Conservation (phyloP, 129 eudicot genomes). For the Erigeron canadensis region DNA sequence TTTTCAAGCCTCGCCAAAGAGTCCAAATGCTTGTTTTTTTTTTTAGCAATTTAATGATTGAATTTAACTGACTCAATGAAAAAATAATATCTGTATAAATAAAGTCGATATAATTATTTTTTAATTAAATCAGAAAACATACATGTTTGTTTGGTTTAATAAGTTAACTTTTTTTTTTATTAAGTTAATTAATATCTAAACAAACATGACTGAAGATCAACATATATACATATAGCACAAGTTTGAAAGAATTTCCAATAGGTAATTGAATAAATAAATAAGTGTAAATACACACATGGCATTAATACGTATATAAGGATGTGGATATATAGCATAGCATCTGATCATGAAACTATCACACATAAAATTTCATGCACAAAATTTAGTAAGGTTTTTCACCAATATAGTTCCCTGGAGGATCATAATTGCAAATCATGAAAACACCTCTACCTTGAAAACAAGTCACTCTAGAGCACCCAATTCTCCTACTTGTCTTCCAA, state of each 20-base stretch:
- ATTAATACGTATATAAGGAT: not conserved
- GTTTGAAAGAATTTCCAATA: not conserved
- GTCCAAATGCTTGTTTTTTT: too few relatives aligned
- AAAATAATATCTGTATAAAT: too few relatives aligned
- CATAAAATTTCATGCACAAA: not conserved
- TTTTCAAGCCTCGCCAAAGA: too few relatives aligned
- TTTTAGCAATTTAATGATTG: too few relatives aligned
- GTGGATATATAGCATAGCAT: not conserved
- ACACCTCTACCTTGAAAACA: constrained; percentile 58
- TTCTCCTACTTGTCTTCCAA: constrained; percentile 38
- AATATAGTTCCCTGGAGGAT: constrained; percentile 77
- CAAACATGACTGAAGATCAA: too few relatives aligned
- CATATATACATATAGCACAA: not conserved
- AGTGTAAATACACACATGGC: not conserved
- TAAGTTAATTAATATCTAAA: too few relatives aligned
- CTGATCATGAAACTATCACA: not conserved
- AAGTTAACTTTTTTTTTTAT: too few relatives aligned
- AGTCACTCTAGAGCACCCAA: constrained; percentile 70
- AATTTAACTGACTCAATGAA: too few relatives aligned
- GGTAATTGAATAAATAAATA: not conserved
- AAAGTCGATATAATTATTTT: too few relatives aligned
- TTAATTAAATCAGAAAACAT: too few relatives aligned
- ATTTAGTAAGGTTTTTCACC: constrained; percentile 79
- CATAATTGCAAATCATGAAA: constrained; percentile 73
- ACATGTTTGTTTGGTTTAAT: too few relatives aligned